Evolutionary conservation across 345 rosid genomes (phyloP).

Genomic region (Ailanthus altissimus): DNA sequence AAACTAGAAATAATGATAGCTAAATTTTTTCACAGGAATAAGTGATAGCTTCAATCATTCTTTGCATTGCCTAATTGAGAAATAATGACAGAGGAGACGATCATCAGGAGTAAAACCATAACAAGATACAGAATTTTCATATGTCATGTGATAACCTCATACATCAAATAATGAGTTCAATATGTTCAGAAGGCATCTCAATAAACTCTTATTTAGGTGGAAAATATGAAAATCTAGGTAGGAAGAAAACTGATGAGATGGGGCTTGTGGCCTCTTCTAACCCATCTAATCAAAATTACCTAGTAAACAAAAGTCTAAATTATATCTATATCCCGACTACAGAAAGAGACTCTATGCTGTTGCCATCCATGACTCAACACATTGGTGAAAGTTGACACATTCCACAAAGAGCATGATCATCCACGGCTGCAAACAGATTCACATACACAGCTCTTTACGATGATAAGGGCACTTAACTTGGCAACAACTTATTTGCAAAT

Average conservation of each 20-base stretch:
- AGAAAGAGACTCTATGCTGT: constrained; percentile 27
- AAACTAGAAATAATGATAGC: background rate
- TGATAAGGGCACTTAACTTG: constrained; percentile 8
- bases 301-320: constrained; percentile 19
- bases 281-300: constrained; percentile 38
- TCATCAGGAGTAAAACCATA: background rate
- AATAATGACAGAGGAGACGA: background rate
- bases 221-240: background rate
- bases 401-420: constrained; percentile 14
- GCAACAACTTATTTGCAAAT: background rate
- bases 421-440: constrained; percentile 34
- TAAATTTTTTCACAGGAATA: background rate
- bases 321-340: constrained; percentile 16
- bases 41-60: constrained; percentile 5
- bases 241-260: constrained; percentile 34
- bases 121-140: constrained; percentile 1
- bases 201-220: constrained; percentile 8
- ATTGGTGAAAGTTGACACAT: constrained; percentile 13
- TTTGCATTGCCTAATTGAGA: background rate
- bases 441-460: constrained; percentile 31
- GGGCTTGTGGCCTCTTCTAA: constrained; percentile 53
- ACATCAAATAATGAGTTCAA: constrained; percentile 18
- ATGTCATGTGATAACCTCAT: background rate
- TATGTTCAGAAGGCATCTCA: constrained; percentile 20
- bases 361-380: constrained; percentile 27